Evolutionary conservation across 2,329 filamentous ascomycete genomes (phyloP), one percentile per base, ranked within the genome.

Genomic region (Colletotrichum costaricense): DNA sequence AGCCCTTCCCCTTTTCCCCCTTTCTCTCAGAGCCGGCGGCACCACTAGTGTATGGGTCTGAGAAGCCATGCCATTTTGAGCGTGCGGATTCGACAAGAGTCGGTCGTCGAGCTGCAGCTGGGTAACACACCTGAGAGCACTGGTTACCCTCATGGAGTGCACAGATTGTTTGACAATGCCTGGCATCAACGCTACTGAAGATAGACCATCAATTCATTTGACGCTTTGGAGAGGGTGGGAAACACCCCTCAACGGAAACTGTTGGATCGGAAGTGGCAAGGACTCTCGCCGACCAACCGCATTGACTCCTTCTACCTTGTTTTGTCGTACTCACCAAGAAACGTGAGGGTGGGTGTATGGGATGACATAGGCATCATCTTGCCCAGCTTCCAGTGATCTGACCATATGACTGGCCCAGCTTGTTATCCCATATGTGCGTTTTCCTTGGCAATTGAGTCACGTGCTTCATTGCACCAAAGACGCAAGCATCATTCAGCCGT

Each of bases 31-130:
- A 30, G 22, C 54, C 46, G 28, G 60, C 56, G 56, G 67, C 67
- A 65, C 57, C 56, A 33, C 60, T 73, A 70, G 70, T 42, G 28
- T 5, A 7, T 28, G 12, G 49, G 60, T 54, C 64, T 69, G 42
- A 22, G 62, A 55, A 62, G 56, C 70, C 60, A 65, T 24, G 16
- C 60, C 55, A 56, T 46, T 59, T n/a, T 24, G 35, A 42, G 67
- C 55, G 62, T 60, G 70, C 58, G 46, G 63, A 46, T 28, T 70
- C 67, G 60, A 64, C n/a, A 33, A 57, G 19, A n/a, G 16, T 42
- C 28, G n/a, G 42, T 69, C 55, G 26, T 49, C 63, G 14, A 38
- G 22, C 33, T 46, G 54, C 60, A 56, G 33, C 67, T 46, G 35
- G 64, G 38, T 62, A 38, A 26, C 33, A 46, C 49, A 22, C 24